Base-by-base conservation (phyloP, 1,139 yeast genomes). In the Geotrichum fermentans region DNA sequence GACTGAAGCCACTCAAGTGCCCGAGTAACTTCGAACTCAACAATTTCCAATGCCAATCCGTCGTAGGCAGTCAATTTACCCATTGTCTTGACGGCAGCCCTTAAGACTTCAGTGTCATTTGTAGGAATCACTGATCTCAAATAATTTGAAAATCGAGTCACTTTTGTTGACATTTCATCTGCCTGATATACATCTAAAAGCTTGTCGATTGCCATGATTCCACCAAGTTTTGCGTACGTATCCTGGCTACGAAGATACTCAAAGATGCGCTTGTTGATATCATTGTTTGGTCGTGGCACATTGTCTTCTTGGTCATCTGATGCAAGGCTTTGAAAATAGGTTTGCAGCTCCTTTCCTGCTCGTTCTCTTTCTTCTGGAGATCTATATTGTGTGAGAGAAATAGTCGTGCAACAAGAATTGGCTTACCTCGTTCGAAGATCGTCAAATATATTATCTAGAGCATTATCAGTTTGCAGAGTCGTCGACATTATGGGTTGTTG, bases 11-110 rank as follows among this genome's bases (percentile, higher is more conserved):
- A 85, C 65, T 92, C 97, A 47, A 90, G 74, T 41, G 96, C 89
- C 50, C 89, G 75, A 61, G 85, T 86, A 11, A 94, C 94, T 64
- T 92, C 97, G 59, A 81, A 85, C 56, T 90, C 97, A 26, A 92
- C 97, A 65, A 92, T 83, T 50, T 89, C 97, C 0, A 95, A 89
- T 0, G 96, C 87, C 49, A 89, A 70, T 0, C 95, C 94, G 22
- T 96, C 95, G 0, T 95, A 90, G 1, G 83, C 79, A 0, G 97
- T 95, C 56, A 92, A 71, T 58, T 83, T 84, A 6, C 97, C 97
- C 58, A 92, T 72, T 0, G 96, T 86, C 47, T 75, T 77, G 1
- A 96, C 88, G 2, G 97, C 97, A 30, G 84, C 78, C 55, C 80
- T 78, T 90, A 90, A 86, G 36, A 89, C 92, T 30, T 80, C 85